Evolutionary conservation across 768 basidiomycete species (phyloP), one percentile per base, ranked within the genome.

Genomic region (Cystobasidium onofrii): DNA sequence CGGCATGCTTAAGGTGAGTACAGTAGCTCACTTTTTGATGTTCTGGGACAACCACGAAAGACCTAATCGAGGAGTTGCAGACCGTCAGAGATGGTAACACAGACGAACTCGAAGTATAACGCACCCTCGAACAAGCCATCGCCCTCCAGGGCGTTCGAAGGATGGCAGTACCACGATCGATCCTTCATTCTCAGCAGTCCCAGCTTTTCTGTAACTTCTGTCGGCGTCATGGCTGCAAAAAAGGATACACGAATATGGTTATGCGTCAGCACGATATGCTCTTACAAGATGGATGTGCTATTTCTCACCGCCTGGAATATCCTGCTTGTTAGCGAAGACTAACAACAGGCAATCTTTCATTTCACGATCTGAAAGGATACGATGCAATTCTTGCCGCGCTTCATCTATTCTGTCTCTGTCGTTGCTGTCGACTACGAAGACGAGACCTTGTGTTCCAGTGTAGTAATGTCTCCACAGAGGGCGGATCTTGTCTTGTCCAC

Each of bases 321-420:
- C 95, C 83, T 98, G 95, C 84, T 98, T 98, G 84, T 98, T 98
- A 39, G 95, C 94, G 82, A 98, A 98, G n/a, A 98, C 94, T 74
- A 98, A 88, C 80, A 98, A 81, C 70, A 98, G 81, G 81, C 94
- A 97, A 77, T 97, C 94, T 83, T 91, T 92, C 95, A 98, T 97
- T 83, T 98, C 95, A 75, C 95, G 85, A 81, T 98, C 95, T 77
- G 90, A 89, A 82, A 98, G 84, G 83, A 98, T 97, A 75, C 93
- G 87, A 80, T 97, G 94, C 33, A 98, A 84, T 83, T 98, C 95
- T 80, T 90, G 89, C 80, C 92, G 90, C 43, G 95, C 95, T 83
- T 98, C 95, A 81, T 97, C 93, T 79, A 98, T 89, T 74, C 95
- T 87, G 79, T 95, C 92, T 74, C 91, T 84, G 82, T 98, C 95